A percentile compares a stretch with the other conserved stretches of the same genome.
phyloP scores from a whole-genome alignment of 2,329 filamentous ascomycete genomes.

The Sporothrix schenckii region DNA sequence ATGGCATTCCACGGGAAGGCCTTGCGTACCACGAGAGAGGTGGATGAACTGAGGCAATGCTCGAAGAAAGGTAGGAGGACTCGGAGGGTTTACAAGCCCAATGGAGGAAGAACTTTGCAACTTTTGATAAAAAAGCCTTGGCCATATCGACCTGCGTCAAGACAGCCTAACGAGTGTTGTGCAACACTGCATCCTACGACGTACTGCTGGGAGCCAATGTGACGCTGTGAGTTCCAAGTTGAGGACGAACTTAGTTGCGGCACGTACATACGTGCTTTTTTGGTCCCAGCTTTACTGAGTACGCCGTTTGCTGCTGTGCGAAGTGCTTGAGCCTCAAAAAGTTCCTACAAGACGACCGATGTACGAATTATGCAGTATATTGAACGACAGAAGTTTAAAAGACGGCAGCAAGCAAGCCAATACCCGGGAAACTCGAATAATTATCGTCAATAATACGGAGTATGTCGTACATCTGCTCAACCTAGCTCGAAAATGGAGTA shows the following conservation, averaged over 20 bases:
- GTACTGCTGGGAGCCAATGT: neutral
- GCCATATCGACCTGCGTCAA: neutral
- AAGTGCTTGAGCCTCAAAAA: neutral
- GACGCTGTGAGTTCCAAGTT: neutral
- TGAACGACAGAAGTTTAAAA: no score
- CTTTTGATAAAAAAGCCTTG: neutral
- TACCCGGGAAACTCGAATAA: no score
- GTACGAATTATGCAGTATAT: no score
- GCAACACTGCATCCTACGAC: neutral
- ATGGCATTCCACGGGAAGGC: slow-evolving; percentile 19
- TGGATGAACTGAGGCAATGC: no score
- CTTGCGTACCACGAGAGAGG: no score
- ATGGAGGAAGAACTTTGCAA: neutral
- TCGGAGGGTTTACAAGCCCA: no score
- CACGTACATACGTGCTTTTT: neutral
- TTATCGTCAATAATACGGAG: no score
- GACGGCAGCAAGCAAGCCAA: no score
- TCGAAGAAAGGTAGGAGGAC: no score
- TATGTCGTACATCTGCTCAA: neutral
- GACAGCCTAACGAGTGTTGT: neutral
- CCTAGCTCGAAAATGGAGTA: neutral
- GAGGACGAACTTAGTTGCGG: neutral
- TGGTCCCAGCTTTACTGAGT: no score
- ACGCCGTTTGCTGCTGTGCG: neutral
- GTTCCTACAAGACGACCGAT: no score